These are phyloP conservation scores for Colletotrichum navitas DNA, from an alignment of 2,329 filamentous ascomycete species.

Conservation along the genomic window DNA sequence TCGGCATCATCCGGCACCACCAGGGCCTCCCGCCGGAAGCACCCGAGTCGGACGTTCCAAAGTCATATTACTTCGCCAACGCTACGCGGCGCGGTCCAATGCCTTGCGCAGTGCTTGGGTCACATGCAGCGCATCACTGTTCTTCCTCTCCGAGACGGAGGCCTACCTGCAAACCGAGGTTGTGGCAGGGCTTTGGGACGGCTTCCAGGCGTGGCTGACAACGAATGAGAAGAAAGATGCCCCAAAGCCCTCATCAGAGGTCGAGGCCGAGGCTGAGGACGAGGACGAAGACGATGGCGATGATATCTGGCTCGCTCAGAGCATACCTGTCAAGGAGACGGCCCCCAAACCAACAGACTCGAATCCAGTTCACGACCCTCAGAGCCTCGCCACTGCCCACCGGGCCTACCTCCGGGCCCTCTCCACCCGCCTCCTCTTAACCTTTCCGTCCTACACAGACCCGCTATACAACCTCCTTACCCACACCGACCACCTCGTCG, in stretches of 20 bases:
- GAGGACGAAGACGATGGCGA: conserved; percentile 46
- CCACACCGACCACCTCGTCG: conserved; percentile 84
- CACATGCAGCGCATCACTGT: conserved; percentile 86
- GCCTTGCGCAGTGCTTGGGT: conserved; percentile 90
- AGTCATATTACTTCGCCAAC: conserved; percentile 71
- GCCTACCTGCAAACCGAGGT: conserved; percentile 92
- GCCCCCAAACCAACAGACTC: conserved; percentile 42
- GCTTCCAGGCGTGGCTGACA: conserved; percentile 82
- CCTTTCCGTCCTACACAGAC: conserved; percentile 72
- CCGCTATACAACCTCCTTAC: conserved; percentile 75
- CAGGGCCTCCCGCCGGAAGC: conserved; percentile 72
- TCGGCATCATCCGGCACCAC: conserved; percentile 80
- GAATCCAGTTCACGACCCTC: conserved; percentile 76
- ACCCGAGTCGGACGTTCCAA: conserved; percentile 70
- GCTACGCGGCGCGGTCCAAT: conserved; percentile 72
- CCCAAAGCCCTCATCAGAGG: conserved; percentile 10
- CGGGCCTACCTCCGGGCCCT: conserved; percentile 80
- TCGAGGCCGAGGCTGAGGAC: conserved; percentile 28
- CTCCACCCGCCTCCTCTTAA: conserved; percentile 74
- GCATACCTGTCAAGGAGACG: conserved; percentile 41
- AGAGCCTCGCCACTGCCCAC: conserved; percentile 85
- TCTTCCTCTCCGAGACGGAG: conserved; percentile 89
- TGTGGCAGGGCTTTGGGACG: conserved; percentile 82
- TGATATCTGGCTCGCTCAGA: conserved; percentile 58
- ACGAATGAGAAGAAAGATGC: conserved; percentile 52